Evolutionary conservation across 1,284 basidiomycete genomes (phyloP), one percentile per base, ranked within the genome.

Genomic region (Ustilago nuda): DNA sequence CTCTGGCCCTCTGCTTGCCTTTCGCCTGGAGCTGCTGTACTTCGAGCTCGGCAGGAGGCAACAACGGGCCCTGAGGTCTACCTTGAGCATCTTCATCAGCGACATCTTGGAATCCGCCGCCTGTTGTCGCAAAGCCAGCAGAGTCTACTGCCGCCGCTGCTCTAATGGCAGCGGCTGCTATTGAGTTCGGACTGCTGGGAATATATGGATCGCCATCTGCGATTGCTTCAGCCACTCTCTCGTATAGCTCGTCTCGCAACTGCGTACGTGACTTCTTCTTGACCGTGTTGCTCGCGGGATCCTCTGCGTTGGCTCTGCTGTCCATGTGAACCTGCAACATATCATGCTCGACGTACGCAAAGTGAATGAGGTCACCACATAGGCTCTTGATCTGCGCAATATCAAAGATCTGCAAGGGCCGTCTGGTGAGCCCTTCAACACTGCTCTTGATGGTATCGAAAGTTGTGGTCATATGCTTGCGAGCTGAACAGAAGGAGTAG

Each of bases 341-440:
- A 55, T 90, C 89, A 45, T 88, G 87, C 51, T 92, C 91, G 71
- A 93, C 91, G 82, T 95, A 95, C 15, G 92, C 92, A 80, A 96
- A 95, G 55, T 89, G 90, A 76, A 96, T 88, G 45, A 94, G 87
- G 68, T 92, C 90, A 1, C 94, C 94, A 30, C 95, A 88, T 8
- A 96, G 88, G 1, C 93, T 94, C 92, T 95, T 95, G 72, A 96
- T 89, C 86, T 95, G 92, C 4, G 94, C 92, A 30, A 96, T 90
- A 78, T 91, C 90, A 36, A 88, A 86, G 17, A 95, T 87, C 70
- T 94, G 91, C n/a, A 96, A 87, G 0, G 93, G 92, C 53, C 90
- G 88, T 81, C 92, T 92, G 9, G 94, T 87, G 15, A 94, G 88
- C 48, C 89, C 88, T 86, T 95, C 93, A 0, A 94, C 93, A 32